Conservation (phyloP, 208 protist genomes). For the Herpetomonas tarakana region DNA sequence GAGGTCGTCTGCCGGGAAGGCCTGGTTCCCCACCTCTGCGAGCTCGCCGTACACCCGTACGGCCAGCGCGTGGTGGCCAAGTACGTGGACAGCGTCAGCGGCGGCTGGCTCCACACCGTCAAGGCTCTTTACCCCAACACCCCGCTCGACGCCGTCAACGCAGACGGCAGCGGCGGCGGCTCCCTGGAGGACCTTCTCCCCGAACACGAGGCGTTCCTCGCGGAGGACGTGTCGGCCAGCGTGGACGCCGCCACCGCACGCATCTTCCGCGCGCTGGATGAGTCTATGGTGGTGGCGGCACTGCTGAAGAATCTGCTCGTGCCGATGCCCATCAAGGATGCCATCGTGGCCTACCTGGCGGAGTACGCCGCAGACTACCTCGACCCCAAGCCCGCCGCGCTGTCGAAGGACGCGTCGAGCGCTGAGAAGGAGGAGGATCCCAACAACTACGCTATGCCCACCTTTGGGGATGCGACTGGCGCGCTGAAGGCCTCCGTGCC, state of each 20-base stretch:
- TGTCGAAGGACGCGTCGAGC: neutral
- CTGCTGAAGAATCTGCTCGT: constrained; percentile 62
- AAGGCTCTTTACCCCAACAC: constrained; percentile 28
- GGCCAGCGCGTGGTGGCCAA: constrained; percentile 79
- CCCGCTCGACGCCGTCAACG: constrained; percentile 8
- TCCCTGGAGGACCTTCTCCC: constrained; percentile 9
- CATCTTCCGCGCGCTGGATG: constrained; percentile 36
- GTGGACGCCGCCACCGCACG: constrained; percentile 33
- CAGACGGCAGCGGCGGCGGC: constrained; percentile 5
- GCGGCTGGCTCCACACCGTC: constrained; percentile 38
- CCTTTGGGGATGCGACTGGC: constrained; percentile 43
- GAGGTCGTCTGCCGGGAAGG: constrained; percentile 47
- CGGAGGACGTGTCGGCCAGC: constrained; percentile 20
- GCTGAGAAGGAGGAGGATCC: constrained; percentile 14
- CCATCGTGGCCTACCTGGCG: constrained; percentile 64
- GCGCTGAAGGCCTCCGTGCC: neutral
- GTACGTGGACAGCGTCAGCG: constrained; percentile 44
- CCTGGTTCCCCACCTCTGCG: constrained; percentile 36
- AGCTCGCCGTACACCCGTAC: constrained; percentile 49
- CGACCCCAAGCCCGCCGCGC: constrained; percentile 2
- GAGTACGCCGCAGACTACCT: constrained; percentile 73
- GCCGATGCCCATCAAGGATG: constrained; percentile 63
- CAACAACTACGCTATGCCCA: constrained; percentile 57
- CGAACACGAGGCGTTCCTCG: constrained; percentile 14
- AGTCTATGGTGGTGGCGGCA: constrained; percentile 70